Conservation (phyloP, 2,329 filamentous ascomycete genomes). For the Mollisiaceae sp. region DNA sequence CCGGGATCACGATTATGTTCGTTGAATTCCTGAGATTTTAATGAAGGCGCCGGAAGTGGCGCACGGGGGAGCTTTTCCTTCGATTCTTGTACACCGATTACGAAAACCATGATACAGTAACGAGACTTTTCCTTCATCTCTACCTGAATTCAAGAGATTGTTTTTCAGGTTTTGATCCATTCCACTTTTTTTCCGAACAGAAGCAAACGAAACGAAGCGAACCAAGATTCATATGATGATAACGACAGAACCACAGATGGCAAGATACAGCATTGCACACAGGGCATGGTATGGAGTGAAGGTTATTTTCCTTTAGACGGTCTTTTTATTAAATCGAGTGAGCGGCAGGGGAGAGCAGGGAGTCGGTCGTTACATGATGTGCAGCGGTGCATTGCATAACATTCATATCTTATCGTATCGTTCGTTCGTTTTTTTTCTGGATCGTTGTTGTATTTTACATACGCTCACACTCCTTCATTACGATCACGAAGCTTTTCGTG, state of each 20-base stretch:
- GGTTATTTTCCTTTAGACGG: conserved; percentile 1
- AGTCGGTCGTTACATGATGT: conserved; percentile 5
- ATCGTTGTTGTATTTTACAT: conserved; percentile 11
- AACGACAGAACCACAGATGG: background rate
- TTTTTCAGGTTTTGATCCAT: background rate
- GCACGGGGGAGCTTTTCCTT: conserved; percentile 4
- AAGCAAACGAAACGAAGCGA: conserved; percentile 2
- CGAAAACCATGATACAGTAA: conserved; percentile 8
- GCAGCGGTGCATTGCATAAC: no score
- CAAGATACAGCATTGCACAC: background rate
- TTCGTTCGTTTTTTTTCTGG: conserved; percentile 4
- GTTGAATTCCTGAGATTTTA: conserved; percentile 9
- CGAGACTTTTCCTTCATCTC: background rate
- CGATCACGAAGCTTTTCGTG: background rate
- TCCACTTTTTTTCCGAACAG: conserved; percentile 5
- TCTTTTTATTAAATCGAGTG: background rate
- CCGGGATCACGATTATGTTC: conserved; percentile 1
- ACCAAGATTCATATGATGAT: background rate
- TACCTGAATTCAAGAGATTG: background rate
- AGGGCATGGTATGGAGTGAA: background rate
- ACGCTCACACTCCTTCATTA: conserved; percentile 8
- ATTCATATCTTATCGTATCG: background rate
- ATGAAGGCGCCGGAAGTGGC: conserved; percentile 4
- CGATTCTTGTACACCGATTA: conserved; percentile 9
- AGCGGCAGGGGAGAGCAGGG: background rate